Percentiles rank a stretch among this genome's conserved stretches.
Evolutionary conservation across 2,329 filamentous ascomycete genomes (phyloP).

Genomic region (Aureobasidium vineae): DNA sequence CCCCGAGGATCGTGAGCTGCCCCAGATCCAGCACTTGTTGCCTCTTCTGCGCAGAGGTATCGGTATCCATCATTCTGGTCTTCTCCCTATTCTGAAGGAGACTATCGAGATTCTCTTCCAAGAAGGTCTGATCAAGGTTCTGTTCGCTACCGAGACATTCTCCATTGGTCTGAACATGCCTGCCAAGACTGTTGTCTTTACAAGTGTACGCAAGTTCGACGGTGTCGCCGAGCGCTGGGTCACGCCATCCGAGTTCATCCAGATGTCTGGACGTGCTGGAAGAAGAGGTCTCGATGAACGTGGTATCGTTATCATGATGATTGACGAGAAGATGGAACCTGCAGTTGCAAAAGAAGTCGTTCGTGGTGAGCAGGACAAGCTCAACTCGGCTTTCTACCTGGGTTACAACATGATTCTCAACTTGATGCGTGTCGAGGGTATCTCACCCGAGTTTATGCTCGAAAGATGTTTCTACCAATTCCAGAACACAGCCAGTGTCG

Average conservation of each 20-base stretch:
- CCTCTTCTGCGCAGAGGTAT: constrained; percentile 88
- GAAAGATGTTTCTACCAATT: constrained; percentile 98
- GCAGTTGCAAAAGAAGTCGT: constrained; percentile 93
- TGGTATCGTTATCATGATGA: constrained; percentile 99
- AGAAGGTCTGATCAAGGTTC: constrained; percentile 93
- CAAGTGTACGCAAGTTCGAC: constrained; percentile 92
- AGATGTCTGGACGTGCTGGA: constrained; percentile 97
- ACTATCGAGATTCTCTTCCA: constrained; percentile 99
- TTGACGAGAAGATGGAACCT: constrained; percentile 93
- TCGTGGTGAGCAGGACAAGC: constrained; percentile 90
- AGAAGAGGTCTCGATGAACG: constrained; percentile 96
- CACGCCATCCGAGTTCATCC: constrained; percentile 93
- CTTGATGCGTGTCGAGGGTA: constrained; percentile 94
- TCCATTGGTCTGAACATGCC: constrained; percentile 99
- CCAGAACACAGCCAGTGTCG: constrained; percentile 88
- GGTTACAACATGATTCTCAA: constrained; percentile 99
- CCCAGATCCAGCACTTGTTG: constrained; percentile 87
- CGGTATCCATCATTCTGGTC: constrained; percentile 93
- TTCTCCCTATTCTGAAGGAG: constrained; percentile 94
- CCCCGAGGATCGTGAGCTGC: constrained; percentile 82
- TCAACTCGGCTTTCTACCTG: constrained; percentile 96
- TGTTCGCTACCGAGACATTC: constrained; percentile 98
- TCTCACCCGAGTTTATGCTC: constrained; percentile 98
- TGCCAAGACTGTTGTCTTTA: constrained; percentile 98
- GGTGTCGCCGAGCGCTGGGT: constrained; percentile 77